phyloP scores from a whole-genome alignment of 1,284 basidiomycete species.

The Austroboletus novae-zelandiae region DNA sequence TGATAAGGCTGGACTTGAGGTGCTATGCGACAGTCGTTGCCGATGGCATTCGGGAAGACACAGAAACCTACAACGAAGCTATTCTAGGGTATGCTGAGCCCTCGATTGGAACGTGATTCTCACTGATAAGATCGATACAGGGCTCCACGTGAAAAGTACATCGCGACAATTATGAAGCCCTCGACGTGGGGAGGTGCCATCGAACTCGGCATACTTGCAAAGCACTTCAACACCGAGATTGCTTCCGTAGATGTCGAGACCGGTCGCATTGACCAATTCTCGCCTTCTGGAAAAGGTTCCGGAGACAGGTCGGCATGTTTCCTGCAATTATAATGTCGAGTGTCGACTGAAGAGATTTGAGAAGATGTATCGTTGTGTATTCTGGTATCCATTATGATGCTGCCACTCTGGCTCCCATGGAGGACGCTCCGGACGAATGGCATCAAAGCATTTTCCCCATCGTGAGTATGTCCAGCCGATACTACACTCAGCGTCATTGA shows the following conservation, averaged over 20 bases:
- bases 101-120: background rate
- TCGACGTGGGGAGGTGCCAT: conserved; percentile 93
- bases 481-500: conserved; percentile 15
- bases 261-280: conserved; percentile 84
- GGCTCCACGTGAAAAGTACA: conserved; percentile 73
- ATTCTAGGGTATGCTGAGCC: conserved; percentile 68
- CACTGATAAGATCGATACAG: conserved; percentile 38
- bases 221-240: conserved; percentile 83
- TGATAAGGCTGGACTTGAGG: conserved; percentile 1
- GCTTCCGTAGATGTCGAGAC: conserved; percentile 89
- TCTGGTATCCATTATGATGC: conserved; percentile 96
- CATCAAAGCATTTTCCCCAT: conserved; percentile 84
- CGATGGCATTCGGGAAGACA: conserved; percentile 70
- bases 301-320: conserved; percentile 32
- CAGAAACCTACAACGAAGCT: conserved; percentile 74
- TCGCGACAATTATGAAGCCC: conserved; percentile 74
- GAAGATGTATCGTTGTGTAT: conserved; percentile 75
- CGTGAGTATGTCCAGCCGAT: conserved; percentile 29
- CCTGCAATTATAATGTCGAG: background rate
- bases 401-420: conserved; percentile 74
- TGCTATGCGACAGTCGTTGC: conserved; percentile 62
- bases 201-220: conserved; percentile 79
- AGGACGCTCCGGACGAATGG: conserved; percentile 76
- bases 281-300: conserved; percentile 29
- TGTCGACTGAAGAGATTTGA: conserved; percentile 17